Evolutionary conservation across 495 filamentous ascomycete genomes (phyloP).

Genomic region (Poronia punctata): DNA sequence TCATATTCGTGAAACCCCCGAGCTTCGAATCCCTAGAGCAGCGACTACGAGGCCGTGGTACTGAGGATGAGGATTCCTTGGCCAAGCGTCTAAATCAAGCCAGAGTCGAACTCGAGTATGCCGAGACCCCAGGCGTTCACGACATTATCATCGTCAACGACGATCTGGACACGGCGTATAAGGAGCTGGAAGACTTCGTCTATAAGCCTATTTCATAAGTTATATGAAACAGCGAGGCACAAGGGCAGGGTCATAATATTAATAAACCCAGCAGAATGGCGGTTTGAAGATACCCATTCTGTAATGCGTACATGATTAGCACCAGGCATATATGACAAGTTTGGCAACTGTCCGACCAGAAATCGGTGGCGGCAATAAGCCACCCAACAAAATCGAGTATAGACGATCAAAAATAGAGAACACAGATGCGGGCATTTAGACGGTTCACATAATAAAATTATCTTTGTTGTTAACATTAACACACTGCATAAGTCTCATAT

Average conservation of each 20-base stretch:
- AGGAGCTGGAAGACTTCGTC: slow-evolving; percentile 63
- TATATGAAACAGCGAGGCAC: too few species aligned
- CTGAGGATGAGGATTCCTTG: slow-evolving; percentile 74
- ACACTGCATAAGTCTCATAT: slow-evolving; percentile 27
- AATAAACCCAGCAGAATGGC: too few species aligned
- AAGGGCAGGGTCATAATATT: too few species aligned
- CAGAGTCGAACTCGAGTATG: slow-evolving; percentile 72
- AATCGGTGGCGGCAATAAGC: too few species aligned
- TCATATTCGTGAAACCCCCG: slow-evolving; percentile 79
- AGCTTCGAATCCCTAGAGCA: slow-evolving; percentile 65
- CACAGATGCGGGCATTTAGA: neutral
- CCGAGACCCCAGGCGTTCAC: slow-evolving; percentile 65
- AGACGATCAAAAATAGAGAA: slow-evolving; percentile 8
- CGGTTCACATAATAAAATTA: too few species aligned
- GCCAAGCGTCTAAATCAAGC: slow-evolving; percentile 72
- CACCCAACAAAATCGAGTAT: too few species aligned
- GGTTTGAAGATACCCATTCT: too few species aligned
- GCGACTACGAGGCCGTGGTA: slow-evolving; percentile 73
- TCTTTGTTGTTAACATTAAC: slow-evolving; percentile 7
- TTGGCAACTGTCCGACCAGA: too few species aligned
- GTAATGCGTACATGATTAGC: too few species aligned
- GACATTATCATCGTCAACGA: slow-evolving; percentile 88
- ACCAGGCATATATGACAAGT: too few species aligned
- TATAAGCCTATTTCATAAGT: slow-evolving; percentile 32
- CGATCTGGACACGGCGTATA: slow-evolving; percentile 76